Evolutionary conservation across 495 filamentous ascomycete species (phyloP).

Genomic region (Penicillium lagena): DNA sequence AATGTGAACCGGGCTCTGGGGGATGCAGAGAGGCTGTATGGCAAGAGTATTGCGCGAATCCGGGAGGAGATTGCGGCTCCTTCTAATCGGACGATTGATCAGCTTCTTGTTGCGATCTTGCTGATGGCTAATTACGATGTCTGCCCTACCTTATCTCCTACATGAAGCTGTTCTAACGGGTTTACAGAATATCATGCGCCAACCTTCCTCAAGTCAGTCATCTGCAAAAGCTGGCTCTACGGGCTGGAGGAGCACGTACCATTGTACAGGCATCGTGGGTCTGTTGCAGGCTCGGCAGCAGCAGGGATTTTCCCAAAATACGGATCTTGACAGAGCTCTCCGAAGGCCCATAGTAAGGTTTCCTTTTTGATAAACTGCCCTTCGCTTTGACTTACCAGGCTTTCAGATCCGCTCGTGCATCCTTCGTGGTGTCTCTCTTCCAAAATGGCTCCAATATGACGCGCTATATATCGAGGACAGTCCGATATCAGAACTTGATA

Average conservation of each 20-base stretch:
- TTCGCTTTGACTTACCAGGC: background rate
- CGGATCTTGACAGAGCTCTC: slow-evolving; percentile 17
- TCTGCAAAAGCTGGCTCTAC: no score
- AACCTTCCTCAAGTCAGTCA: background rate
- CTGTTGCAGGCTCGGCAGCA: slow-evolving; percentile 17
- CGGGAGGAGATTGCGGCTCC: slow-evolving; percentile 3
- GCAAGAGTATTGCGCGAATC: slow-evolving; percentile 6
- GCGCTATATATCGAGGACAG: slow-evolving; percentile 7
- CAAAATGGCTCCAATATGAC: slow-evolving; percentile 14
- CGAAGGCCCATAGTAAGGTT: background rate
- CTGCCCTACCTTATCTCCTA: background rate
- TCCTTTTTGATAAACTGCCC: background rate
- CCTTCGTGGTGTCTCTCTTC: slow-evolving; percentile 1
- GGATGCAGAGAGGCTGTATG: slow-evolving; percentile 10
- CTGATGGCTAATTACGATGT: slow-evolving; percentile 24
- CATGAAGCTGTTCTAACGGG: background rate
- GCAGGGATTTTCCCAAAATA: slow-evolving; percentile 10
- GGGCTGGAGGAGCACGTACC: no score
- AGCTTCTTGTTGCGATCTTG: slow-evolving; percentile 22
- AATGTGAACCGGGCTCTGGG: slow-evolving; percentile 4
- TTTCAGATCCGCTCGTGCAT: slow-evolving; percentile 11
- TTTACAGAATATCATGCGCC: slow-evolving; percentile 8
- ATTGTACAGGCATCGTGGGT: slow-evolving; percentile 12
- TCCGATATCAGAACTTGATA: background rate
- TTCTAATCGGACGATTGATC: slow-evolving; percentile 18